Conservation (phyloP, 2,329 filamentous ascomycete species). For the Shiraia sp. region DNA sequence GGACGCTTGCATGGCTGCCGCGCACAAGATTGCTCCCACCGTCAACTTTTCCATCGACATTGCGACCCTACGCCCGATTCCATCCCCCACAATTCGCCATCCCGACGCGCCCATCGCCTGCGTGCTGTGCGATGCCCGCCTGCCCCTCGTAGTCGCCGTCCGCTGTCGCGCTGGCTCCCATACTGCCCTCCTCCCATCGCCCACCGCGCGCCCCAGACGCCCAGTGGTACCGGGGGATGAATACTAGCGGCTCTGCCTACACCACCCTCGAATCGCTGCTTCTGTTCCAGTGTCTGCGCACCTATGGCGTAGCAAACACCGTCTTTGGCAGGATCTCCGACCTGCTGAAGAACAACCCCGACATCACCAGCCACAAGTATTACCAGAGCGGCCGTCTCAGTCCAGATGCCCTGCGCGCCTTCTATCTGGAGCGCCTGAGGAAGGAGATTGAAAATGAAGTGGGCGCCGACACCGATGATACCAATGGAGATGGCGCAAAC, state of each 20-base stretch:
- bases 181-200: conserved; percentile 31
- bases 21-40: conserved; percentile 16
- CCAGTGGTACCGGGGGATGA: conserved; percentile 53
- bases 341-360: conserved; percentile 71
- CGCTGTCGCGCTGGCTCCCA: conserved; percentile 43
- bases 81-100: conserved; percentile 22
- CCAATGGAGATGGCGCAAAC: conserved; percentile 43
- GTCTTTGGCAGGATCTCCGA: conserved; percentile 75
- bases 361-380: conserved; percentile 69
- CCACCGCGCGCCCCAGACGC: conserved; percentile 32
- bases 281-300: conserved; percentile 77
- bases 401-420: conserved; percentile 75
- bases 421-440: conserved; percentile 76
- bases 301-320: conserved; percentile 65
- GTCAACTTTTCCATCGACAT: conserved; percentile 19
- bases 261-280: conserved; percentile 85
- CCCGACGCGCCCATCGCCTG: conserved; percentile 15
- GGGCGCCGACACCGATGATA: conserved; percentile 47
- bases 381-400: conserved; percentile 77
- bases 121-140: conserved; percentile 25
- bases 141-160: conserved; percentile 24
- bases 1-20: too few relatives aligned
- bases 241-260: conserved; percentile 66
- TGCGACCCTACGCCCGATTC: conserved; percentile 10
- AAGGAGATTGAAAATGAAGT: conserved; percentile 68